Conservation (phyloP, 108 stramenopile species). For the Pseudonitzschia delicatissima region DNA sequence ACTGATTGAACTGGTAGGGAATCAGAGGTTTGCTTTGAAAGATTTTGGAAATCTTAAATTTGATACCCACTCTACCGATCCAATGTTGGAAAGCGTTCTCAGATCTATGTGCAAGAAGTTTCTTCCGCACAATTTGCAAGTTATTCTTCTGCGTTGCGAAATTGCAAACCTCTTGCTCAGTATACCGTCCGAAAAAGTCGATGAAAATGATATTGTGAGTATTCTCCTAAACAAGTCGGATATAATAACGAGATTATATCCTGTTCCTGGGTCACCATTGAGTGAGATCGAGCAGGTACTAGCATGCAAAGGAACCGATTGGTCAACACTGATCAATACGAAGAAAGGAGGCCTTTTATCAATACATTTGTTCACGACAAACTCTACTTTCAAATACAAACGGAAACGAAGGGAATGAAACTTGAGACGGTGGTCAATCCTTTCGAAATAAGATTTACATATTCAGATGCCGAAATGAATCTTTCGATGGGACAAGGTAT, state of each 20-base stretch:
- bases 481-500: conserved; percentile 35
- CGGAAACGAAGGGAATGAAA: not conserved
- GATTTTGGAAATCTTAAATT: conserved; percentile 4
- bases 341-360: conserved; percentile 30
- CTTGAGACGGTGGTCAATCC: conserved; percentile 27
- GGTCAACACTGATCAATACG: conserved; percentile 41
- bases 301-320: conserved; percentile 34
- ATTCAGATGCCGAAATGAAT: conserved; percentile 23
- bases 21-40: not conserved
- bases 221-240: conserved; percentile 23
- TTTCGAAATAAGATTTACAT: conserved; percentile 18
- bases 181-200: conserved; percentile 13
- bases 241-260: conserved; percentile 22
- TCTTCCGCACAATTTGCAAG: conserved; percentile 29
- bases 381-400: conserved; percentile 26
- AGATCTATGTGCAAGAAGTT: conserved; percentile 10
- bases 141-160: conserved; percentile 28
- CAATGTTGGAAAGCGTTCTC: conserved; percentile 21
- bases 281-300: conserved; percentile 28
- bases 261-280: conserved; percentile 1
- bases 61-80: conserved; percentile 17
- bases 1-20: not conserved
- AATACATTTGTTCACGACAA: conserved; percentile 27
- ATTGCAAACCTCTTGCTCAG: conserved; percentile 27
- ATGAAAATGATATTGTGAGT: conserved; percentile 4